These are phyloP conservation scores for Vitis amurensis DNA, from an alignment of 164 flowering plant species.

Conservation along the genomic window DNA sequence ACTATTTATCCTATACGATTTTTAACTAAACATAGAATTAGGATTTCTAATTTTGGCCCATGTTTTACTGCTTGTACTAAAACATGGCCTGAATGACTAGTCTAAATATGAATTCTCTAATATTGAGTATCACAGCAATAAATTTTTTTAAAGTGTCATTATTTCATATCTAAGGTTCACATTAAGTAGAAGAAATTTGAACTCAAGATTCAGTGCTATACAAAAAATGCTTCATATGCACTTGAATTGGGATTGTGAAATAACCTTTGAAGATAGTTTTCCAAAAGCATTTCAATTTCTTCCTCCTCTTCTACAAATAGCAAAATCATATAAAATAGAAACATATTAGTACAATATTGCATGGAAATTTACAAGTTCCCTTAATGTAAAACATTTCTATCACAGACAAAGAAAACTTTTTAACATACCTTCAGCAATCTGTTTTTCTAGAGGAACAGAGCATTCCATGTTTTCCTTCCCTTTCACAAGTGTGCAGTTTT, in stretches of 20 bases:
- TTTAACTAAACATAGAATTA: too few relatives aligned
- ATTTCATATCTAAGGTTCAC: too few relatives aligned
- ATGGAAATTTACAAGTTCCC: neutral
- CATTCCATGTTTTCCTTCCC: slow-evolving; percentile 63
- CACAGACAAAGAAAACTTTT: neutral
- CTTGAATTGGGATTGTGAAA: slow-evolving; percentile 13
- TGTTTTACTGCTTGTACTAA: too few relatives aligned
- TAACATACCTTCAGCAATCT: slow-evolving; percentile 86
- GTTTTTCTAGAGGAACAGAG: slow-evolving; percentile 74
- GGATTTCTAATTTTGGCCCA: too few relatives aligned
- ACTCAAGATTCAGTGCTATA: neutral
- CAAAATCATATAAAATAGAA: slow-evolving; percentile 15
- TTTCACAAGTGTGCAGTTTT: slow-evolving; percentile 68
- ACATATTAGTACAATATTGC: neutral
- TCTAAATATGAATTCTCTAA: too few relatives aligned
- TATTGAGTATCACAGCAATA: too few relatives aligned
- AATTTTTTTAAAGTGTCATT: too few relatives aligned
- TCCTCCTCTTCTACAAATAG: slow-evolving; percentile 91
- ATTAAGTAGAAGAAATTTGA: too few relatives aligned
- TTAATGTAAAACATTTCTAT: neutral
- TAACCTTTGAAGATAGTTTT: slow-evolving; percentile 94
- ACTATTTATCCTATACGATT: too few relatives aligned
- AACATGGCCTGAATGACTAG: too few relatives aligned
- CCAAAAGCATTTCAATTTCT: slow-evolving; percentile 99
- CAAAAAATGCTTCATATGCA: neutral